Base-by-base conservation (phyloP, 768 basidiomycete genomes). In the Tylopilus balloui region DNA sequence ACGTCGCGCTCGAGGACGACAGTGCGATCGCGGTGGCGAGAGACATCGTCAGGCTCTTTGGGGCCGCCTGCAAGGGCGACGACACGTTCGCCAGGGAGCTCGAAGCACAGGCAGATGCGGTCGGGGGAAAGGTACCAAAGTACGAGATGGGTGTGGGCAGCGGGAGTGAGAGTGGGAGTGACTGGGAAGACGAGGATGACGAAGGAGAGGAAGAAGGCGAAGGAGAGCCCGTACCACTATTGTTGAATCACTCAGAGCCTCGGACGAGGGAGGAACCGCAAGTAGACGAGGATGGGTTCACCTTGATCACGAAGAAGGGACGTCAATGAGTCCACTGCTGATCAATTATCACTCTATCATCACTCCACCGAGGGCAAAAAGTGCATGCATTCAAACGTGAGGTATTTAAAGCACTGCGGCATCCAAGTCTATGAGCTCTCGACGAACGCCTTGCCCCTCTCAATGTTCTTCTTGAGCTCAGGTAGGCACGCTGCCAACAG, bases 381-480 rank as follows among this genome's bases (percentile, higher is more conserved):
- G n/a, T 20, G 15, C 39, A 40, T 45, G 27, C 47, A 55, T 48
- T 54, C 60, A 48, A 31, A 23, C 47, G 48, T 35, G 15, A 58
- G 62, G 62, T 62, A 61, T 64, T 63, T 45, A 52, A 27, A 47
- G 21, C 20, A 42, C 20, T 37, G 43, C 37, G 24, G 5, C 36
- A 40, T 61, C 59, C 55, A 52, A 29, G 43, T 67, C 65, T 67
- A 69, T 40, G 64, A 48, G 51, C 42, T 59, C 65, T 79, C 78
- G 57, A 80, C 86, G 55, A 90, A 91, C 37, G 79, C 77, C 71
- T 77, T 82, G 72, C 93, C 93, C 84, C 93, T 97, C 72, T 90
- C 88, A 61, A 97, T 95, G 82, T 96, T 97, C 84, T 89, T 93
- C 82, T 89, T 88, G 62, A 99, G 81, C 59, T 92, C 91, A 56